A percentile compares a stretch with the other conserved stretches of the same genome.
Evolutionary conservation across 768 basidiomycete genomes (phyloP).

Genomic region (Tricholoma matsutake): DNA sequence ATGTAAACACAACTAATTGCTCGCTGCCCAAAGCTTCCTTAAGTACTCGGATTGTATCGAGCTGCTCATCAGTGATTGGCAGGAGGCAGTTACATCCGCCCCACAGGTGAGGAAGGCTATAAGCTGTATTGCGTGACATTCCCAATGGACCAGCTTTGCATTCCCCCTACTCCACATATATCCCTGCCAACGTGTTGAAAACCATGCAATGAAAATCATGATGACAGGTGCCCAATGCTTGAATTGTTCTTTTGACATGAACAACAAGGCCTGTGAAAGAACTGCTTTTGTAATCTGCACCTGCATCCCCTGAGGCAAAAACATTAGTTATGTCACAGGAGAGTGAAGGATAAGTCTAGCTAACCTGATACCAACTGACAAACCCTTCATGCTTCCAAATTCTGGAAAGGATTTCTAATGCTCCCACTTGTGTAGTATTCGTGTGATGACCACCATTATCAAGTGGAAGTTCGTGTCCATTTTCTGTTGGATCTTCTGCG

Average conservation of each 20-base stretch:
- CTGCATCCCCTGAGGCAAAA: conserved; percentile 73
- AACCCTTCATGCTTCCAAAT: conserved; percentile 79
- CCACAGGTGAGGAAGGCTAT: too few relatives aligned
- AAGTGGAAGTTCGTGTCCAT: conserved; percentile 36
- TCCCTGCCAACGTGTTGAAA: conserved; percentile 20
- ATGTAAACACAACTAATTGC: too few relatives aligned
- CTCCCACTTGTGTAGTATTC: conserved; percentile 58
- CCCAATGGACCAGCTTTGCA: too few relatives aligned
- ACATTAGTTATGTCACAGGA: not conserved
- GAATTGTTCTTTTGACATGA: conserved; percentile 97
- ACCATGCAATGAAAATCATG: conserved; percentile 51
- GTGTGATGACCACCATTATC: conserved; percentile 42
- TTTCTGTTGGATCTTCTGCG: conserved; percentile 42
- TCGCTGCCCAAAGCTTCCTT: too few relatives aligned
- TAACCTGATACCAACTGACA: conserved; percentile 92
- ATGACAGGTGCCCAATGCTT: conserved; percentile 82
- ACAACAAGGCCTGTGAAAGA: conserved; percentile 89
- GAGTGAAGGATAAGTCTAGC: conserved; percentile 18
- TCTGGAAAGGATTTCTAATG: conserved; percentile 68
- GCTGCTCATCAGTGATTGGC: too few relatives aligned
- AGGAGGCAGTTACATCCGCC: too few relatives aligned
- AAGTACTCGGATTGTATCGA: too few relatives aligned
- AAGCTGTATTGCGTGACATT: too few relatives aligned
- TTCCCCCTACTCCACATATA: too few relatives aligned
- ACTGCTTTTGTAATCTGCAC: conserved; percentile 97